These are phyloP conservation scores for Plasmodium inui DNA, from an alignment of 169 alveolate species.

Conservation along the genomic window DNA sequence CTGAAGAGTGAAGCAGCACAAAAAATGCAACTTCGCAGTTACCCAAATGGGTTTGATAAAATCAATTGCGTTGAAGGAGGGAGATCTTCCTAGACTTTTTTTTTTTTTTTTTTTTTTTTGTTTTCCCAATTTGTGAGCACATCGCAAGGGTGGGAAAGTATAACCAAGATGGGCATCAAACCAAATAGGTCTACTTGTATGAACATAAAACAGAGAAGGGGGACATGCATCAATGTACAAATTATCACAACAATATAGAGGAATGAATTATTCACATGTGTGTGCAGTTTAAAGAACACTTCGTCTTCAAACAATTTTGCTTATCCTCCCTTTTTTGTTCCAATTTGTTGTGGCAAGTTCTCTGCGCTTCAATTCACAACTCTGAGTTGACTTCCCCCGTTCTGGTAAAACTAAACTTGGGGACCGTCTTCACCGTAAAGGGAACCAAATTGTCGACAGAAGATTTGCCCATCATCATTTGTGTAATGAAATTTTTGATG, in stretches of 20 bases:
- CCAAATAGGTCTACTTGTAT: background rate
- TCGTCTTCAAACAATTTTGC: background rate
- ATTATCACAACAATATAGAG: background rate
- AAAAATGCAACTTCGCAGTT: background rate
- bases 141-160: background rate
- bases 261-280: background rate
- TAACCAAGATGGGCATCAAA: background rate
- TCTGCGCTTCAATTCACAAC: background rate
- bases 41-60: background rate
- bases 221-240: background rate
- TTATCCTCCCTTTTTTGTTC: background rate
- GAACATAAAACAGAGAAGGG: background rate
- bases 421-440: conserved; percentile 46
- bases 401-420: conserved; percentile 14
- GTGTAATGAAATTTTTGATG: conserved; percentile 63
- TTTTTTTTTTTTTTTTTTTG: no score
- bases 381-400: conserved; percentile 25
- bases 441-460: conserved; percentile 61
- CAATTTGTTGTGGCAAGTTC: background rate
- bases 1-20: background rate
- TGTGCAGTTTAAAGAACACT: background rate
- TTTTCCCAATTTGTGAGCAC: background rate
- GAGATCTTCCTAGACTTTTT: background rate
- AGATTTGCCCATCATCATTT: conserved; percentile 76
- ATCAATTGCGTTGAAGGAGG: background rate